Evolutionary conservation across 257 asterid species (phyloP).

Genomic region (Mitragyna speciosa): DNA sequence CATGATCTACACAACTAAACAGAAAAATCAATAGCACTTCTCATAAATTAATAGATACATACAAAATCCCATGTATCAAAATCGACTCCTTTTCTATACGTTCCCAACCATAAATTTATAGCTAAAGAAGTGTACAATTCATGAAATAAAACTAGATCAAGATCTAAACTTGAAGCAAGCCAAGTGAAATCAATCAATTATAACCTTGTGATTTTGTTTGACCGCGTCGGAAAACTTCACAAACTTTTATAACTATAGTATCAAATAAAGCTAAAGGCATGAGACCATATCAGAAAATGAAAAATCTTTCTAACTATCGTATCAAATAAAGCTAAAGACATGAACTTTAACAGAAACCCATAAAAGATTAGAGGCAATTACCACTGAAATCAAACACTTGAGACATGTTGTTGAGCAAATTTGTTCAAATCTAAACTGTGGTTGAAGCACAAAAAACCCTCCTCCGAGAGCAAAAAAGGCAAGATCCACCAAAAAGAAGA

Average conservation of each 20-base stretch:
- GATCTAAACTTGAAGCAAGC: conserved; percentile 9
- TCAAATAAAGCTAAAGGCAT: conserved; percentile 6
- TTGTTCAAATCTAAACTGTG: conserved; percentile 35
- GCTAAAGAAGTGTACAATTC: not conserved
- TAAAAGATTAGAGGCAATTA: conserved; percentile 35
- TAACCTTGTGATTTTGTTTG: not conserved
- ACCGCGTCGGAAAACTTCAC: not conserved
- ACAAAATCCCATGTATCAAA: not conserved
- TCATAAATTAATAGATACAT: not conserved
- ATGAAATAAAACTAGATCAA: conserved; percentile 5
- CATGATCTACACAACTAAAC: not conserved
- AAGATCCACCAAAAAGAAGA: conserved; percentile 42
- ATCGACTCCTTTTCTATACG: not conserved
- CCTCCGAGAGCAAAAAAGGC: conserved; percentile 49
- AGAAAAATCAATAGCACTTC: not conserved
- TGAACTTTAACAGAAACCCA: conserved; percentile 28
- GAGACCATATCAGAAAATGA: conserved; percentile 2
- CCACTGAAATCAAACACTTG: conserved; percentile 75
- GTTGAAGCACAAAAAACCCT: conserved; percentile 51
- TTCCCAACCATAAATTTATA: not conserved
- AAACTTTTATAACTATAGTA: not conserved
- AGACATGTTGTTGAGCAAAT: conserved; percentile 56
- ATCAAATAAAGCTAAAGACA: conserved; percentile 8
- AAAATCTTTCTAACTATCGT: not conserved
- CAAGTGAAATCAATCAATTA: conserved; percentile 6